Base-by-base conservation (phyloP, 2,329 filamentous ascomycete genomes). In the Neonectria sp. region DNA sequence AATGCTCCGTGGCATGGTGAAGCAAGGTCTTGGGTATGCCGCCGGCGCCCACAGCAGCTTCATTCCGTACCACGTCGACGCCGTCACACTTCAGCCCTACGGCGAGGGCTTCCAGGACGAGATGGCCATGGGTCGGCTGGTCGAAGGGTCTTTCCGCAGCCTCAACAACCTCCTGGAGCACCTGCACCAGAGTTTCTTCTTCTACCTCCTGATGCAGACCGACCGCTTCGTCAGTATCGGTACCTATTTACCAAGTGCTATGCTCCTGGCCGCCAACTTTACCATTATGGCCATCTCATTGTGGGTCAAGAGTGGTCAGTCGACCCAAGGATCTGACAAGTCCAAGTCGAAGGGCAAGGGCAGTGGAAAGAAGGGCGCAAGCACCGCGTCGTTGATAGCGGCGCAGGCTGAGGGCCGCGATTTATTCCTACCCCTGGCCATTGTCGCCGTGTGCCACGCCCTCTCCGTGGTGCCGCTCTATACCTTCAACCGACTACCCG, bases 131-230 rank as follows among this genome's bases (percentile, higher is more conserved):
- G 96, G 96, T 6, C 88, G 95, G 61, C 91, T 95, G 0, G 87
- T 98, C 5, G 96, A 99, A 82, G 95, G 95, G 75, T 89, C 96
- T 3, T 97, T 97, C 80, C 89, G 96, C 75, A 97, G 94, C 79
- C 84, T 99, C 81, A 99, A 99, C 83, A 99, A 99, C 78, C 84
- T 99, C 65, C 88, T 99, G 35, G 96, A 99, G 82, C 95, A 99
- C 79, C 86, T 99, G 68, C 96, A 99, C 79, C 96, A 99, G 83
- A 98, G 95, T 80, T 99, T 99, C 86, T 99, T 99, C 88, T 98
- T 99, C 83, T 99, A 99, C 80, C 86, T 99, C 58, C 87, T 99
- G 51, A 95, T 98, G 90, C 92, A 97, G 73, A 89, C 91, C 33
- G 93, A 96, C 75, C 91, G 95, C 12, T 99, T 99, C 78, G 96